Conservation (phyloP, 768 basidiomycete genomes). For the Neoboletus magnificus region DNA sequence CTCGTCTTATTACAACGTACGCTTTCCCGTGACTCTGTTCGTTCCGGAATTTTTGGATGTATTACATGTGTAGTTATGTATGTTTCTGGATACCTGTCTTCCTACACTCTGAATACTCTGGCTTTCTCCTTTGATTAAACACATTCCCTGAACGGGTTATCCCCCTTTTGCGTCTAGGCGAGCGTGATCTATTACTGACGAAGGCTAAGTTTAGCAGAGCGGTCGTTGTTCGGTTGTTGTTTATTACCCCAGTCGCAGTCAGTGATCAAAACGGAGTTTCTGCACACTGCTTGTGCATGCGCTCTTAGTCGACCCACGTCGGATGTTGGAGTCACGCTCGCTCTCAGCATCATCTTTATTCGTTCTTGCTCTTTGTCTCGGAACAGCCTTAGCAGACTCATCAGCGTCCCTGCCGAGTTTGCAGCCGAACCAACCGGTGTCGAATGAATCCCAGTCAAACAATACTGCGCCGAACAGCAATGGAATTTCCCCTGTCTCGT, state of each 20-base stretch:
- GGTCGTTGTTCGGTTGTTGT: neutral
- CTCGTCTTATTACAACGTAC: constrained; percentile 19
- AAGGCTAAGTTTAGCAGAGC: neutral
- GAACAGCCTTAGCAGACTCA: constrained; percentile 5
- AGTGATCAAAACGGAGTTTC: neutral
- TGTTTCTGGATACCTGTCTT: constrained; percentile 37
- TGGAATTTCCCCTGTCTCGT: constrained; percentile 44
- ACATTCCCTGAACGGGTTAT: neutral
- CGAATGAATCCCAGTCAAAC: constrained; percentile 14
- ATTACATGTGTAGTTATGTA: constrained; percentile 37
- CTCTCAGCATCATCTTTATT: constrained; percentile 8
- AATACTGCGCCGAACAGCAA: constrained; percentile 27
- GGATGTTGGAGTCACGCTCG: constrained; percentile 20
- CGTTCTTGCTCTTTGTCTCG: constrained; percentile 9
- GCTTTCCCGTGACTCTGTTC: constrained; percentile 25
- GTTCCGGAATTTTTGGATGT: constrained; percentile 34
- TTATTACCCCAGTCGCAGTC: neutral
- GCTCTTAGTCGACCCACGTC: neutral
- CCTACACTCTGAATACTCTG: constrained; percentile 19
- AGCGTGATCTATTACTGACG: no score
- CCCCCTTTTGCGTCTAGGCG: neutral
- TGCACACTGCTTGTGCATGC: neutral
- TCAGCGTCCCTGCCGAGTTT: constrained; percentile 7
- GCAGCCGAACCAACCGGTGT: constrained; percentile 8
- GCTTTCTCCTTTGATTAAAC: constrained; percentile 1